Percentiles rank a stretch among this genome's conserved stretches.
Evolutionary conservation across 2,329 filamentous ascomycete genomes (phyloP).

Genomic region (Arthrinium phaeospermum): DNA sequence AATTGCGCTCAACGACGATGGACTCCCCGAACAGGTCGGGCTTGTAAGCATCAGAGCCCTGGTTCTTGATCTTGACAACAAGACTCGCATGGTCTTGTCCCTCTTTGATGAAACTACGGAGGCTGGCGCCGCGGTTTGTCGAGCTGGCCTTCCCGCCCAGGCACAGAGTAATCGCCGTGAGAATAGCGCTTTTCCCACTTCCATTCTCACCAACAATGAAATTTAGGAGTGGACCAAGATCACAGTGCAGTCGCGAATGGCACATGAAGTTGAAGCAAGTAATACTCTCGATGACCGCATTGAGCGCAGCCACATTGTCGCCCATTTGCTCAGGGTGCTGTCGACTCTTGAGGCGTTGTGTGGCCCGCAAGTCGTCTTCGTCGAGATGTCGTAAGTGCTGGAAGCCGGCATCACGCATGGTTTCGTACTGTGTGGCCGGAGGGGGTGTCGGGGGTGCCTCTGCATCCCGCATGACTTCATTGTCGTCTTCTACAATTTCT

Average conservation of each 20-base stretch:
- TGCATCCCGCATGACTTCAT: slow-evolving; percentile 34
- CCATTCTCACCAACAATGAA: slow-evolving; percentile 98
- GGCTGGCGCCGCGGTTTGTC: slow-evolving; percentile 87
- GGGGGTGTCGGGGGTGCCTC: slow-evolving; percentile 41
- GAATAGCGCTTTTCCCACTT: slow-evolving; percentile 93
- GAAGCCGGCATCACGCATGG: slow-evolving; percentile 64
- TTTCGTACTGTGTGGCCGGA: slow-evolving; percentile 65
- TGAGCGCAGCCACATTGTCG: slow-evolving; percentile 78
- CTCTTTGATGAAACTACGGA: slow-evolving; percentile 92
- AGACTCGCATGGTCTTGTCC: slow-evolving; percentile 79
- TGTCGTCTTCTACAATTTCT: slow-evolving; percentile 35
- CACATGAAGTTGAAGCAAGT: slow-evolving; percentile 97
- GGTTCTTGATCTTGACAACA: slow-evolving; percentile 88
- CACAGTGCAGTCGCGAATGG: slow-evolving; percentile 79
- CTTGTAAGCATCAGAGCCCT: slow-evolving; percentile 83
- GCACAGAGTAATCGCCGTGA: slow-evolving; percentile 92
- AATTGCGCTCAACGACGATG: slow-evolving; percentile 91
- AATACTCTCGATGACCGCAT: slow-evolving; percentile 87
- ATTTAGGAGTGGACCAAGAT: slow-evolving; percentile 93
- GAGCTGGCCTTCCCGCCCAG: slow-evolving; percentile 92
- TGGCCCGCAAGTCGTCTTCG: slow-evolving; percentile 67
- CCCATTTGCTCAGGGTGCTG: slow-evolving; percentile 55
- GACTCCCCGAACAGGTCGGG: slow-evolving; percentile 80
- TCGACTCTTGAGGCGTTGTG: slow-evolving; percentile 60
- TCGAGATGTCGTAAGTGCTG: slow-evolving; percentile 62